Conservation (phyloP, 306 rosid genomes). For the Inga leiocalycina region DNA sequence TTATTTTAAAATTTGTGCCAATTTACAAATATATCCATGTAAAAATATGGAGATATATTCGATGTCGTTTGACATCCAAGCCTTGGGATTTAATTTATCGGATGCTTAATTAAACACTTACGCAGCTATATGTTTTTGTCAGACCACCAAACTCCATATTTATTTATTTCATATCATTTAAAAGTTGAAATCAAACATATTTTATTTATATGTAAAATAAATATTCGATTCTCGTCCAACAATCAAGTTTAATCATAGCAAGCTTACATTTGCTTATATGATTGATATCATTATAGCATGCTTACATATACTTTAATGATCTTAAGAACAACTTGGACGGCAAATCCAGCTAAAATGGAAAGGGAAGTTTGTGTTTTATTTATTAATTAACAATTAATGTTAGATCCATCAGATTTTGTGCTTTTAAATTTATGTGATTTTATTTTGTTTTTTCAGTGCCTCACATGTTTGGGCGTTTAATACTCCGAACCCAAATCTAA, state of each 20-base stretch:
- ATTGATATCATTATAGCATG: neutral
- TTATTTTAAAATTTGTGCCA: too few species aligned
- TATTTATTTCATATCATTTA: neutral
- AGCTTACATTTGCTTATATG: neutral
- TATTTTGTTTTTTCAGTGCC: neutral
- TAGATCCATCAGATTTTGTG: neutral
- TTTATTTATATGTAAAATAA: neutral
- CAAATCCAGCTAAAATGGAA: neutral
- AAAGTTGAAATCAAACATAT: neutral
- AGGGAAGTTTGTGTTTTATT: neutral
- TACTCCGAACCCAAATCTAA: neutral
- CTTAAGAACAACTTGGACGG: neutral
- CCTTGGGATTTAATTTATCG: neutral
- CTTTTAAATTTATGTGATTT: conserved; percentile 15
- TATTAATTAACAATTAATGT: neutral
- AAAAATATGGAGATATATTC: neutral
- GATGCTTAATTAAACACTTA: neutral
- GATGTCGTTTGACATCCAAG: neutral
- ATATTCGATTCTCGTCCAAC: neutral
- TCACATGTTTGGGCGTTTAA: conserved; percentile 1
- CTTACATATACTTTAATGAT: neutral
- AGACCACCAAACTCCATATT: neutral
- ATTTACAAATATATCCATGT: neutral
- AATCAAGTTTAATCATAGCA: neutral
- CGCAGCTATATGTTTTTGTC: neutral